These are phyloP conservation scores for Trypanosoma scelopori DNA, from an alignment of 208 protist genomes.

Conservation along the genomic window DNA sequence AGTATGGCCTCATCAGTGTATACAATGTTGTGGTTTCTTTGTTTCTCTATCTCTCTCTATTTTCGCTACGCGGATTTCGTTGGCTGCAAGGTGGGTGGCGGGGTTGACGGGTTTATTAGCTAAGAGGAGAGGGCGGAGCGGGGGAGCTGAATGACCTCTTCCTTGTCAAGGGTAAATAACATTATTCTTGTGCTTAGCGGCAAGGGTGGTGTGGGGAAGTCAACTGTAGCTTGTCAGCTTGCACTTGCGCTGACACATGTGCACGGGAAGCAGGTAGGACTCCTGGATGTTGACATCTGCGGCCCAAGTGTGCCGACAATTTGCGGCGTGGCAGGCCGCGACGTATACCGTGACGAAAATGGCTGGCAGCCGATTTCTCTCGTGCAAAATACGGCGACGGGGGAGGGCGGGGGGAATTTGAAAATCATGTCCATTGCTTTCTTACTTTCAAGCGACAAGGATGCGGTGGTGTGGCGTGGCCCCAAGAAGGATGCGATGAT, in stretches of 20 bases:
- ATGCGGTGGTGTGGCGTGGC: slow-evolving; percentile 98
- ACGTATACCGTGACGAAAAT: slow-evolving; percentile 76
- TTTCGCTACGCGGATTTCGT: background rate
- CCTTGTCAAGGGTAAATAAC: slow-evolving; percentile 84
- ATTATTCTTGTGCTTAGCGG: slow-evolving; percentile 99
- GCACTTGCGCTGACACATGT: slow-evolving; percentile 87
- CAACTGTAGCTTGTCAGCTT: slow-evolving; percentile 97
- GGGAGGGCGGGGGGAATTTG: slow-evolving; percentile 25
- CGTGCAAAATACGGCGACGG: background rate
- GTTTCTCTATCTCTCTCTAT: background rate
- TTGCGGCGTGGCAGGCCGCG: slow-evolving; percentile 92
- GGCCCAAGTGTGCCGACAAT: slow-evolving; percentile 96
- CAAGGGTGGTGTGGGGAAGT: slow-evolving; percentile 99
- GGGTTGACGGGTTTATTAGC: too few species aligned
- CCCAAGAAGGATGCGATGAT: slow-evolving; percentile 93
- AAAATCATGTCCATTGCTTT: slow-evolving; percentile 98
- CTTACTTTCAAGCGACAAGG: slow-evolving; percentile 92
- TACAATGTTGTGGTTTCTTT: background rate
- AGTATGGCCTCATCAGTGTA: background rate
- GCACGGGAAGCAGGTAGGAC: slow-evolving; percentile 76
- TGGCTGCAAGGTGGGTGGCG: background rate
- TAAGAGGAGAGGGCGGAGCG: too few species aligned
- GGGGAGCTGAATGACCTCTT: slow-evolving; percentile 9
- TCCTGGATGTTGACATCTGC: slow-evolving; percentile 94
- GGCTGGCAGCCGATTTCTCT: slow-evolving; percentile 89